A percentile compares a stretch with the other conserved stretches of the same genome.
These are phyloP conservation scores for Peribolospora kevripleyi DNA, from an alignment of 768 basidiomycete genomes.

Conservation along the genomic window DNA sequence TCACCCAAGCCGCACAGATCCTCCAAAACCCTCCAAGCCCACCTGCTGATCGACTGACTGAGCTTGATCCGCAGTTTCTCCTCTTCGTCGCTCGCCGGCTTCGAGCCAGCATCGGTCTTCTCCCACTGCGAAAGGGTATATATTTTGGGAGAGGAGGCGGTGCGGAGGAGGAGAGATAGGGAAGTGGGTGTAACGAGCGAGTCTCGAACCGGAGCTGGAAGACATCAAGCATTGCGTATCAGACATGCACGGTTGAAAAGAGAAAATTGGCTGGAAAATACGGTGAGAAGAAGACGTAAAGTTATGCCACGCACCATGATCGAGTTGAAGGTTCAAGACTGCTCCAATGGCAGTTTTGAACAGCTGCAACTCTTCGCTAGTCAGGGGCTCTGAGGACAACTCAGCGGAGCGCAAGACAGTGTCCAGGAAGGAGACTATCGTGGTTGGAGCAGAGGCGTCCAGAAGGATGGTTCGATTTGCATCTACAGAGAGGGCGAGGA, in stretches of 20 bases:
- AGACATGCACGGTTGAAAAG: no score
- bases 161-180: slow-evolving; percentile 2
- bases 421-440: neutral
- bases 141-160: neutral
- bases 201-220: slow-evolving; percentile 6
- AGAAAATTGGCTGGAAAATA: no score
- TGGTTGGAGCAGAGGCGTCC: neutral
- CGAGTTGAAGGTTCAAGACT: slow-evolving; percentile 6
- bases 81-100: no score
- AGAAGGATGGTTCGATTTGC: slow-evolving; percentile 4
- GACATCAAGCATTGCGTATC: no score
- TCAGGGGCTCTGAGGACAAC: neutral
- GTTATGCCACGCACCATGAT: slow-evolving; percentile 4
- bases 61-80: no score
- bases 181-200: neutral
- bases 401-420: neutral
- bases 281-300: neutral
- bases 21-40: no score
- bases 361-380: slow-evolving; percentile 1
- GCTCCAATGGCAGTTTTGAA: slow-evolving; percentile 6
- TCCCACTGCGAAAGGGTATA: no score
- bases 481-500: neutral
- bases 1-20: no score
- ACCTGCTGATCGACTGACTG: no score
- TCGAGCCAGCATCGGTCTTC: no score